phyloP scores from a whole-genome alignment of 345 rosid genomes.

The rapeseed (Brassica napus) region DNA sequence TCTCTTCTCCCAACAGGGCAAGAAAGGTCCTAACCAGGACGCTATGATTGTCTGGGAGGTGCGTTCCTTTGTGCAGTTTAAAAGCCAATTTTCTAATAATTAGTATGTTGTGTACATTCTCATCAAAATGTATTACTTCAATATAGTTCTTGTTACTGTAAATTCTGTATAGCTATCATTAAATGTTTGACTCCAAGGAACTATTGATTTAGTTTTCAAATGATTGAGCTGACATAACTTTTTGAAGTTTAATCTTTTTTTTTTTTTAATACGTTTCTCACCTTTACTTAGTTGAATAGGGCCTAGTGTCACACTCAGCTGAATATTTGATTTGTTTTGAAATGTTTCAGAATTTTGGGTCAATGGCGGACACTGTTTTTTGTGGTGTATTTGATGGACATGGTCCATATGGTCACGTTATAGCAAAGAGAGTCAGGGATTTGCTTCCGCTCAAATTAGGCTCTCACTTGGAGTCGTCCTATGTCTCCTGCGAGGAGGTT shows the following conservation, averaged over 20 bases:
- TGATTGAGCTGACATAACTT: not conserved
- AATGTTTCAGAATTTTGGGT: slow-evolving; percentile 75
- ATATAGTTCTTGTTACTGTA: not conserved
- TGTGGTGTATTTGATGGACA: slow-evolving; percentile 99
- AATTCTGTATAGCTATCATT: not conserved
- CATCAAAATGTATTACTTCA: not conserved
- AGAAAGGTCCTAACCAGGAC: slow-evolving; percentile 94
- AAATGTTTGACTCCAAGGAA: not conserved
- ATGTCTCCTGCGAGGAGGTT: slow-evolving; percentile 54
- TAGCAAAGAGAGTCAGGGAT: slow-evolving; percentile 93
- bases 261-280: not conserved
- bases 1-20: slow-evolving; percentile 87
- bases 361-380: slow-evolving; percentile 74
- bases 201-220: slow-evolving; percentile 1
- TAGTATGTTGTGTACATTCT: not conserved
- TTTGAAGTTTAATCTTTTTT: not conserved
- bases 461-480: slow-evolving; percentile 77
- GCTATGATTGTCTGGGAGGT: slow-evolving; percentile 99
- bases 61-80: slow-evolving; percentile 26
- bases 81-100: not conserved
- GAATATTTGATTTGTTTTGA: slow-evolving; percentile 2
- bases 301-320: not conserved
- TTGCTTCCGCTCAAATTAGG: slow-evolving; percentile 79
- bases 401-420: slow-evolving; percentile 94
- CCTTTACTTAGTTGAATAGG: not conserved